phyloP scores from a whole-genome alignment of 148 eudicot genomes.

The Silene uniflora region DNA sequence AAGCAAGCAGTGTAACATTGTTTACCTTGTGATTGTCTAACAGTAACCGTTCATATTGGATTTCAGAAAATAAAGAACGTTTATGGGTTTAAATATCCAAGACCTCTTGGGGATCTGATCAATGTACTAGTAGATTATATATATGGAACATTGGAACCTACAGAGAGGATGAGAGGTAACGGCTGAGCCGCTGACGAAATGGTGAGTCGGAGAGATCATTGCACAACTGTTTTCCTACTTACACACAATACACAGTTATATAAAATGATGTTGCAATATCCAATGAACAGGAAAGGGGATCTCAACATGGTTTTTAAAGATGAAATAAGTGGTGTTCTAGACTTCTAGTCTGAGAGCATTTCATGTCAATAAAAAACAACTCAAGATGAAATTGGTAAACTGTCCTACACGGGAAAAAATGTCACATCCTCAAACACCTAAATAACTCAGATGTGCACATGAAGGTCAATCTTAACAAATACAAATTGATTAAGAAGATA shows the following conservation, averaged over 20 bases:
- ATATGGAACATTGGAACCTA: background rate
- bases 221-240: background rate
- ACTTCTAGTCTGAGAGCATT: background rate
- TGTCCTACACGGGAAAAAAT: background rate
- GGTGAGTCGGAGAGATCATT: background rate
- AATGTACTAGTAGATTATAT: background rate
- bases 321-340: background rate
- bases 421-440: constrained; percentile 3
- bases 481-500: background rate
- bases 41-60: background rate
- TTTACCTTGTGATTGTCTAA: background rate
- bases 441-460: background rate
- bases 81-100: background rate
- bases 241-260: background rate
- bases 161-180: background rate
- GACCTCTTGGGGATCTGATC: background rate
- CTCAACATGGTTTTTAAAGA: background rate
- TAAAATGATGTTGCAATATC: background rate
- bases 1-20: background rate
- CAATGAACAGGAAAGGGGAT: background rate
- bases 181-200: background rate
- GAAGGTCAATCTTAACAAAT: constrained; percentile 4
- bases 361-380: background rate
- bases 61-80: background rate
- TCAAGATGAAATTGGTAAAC: background rate